These are phyloP conservation scores for Tricholoma terreum DNA, from an alignment of 768 basidiomycete species.

Conservation along the genomic window DNA sequence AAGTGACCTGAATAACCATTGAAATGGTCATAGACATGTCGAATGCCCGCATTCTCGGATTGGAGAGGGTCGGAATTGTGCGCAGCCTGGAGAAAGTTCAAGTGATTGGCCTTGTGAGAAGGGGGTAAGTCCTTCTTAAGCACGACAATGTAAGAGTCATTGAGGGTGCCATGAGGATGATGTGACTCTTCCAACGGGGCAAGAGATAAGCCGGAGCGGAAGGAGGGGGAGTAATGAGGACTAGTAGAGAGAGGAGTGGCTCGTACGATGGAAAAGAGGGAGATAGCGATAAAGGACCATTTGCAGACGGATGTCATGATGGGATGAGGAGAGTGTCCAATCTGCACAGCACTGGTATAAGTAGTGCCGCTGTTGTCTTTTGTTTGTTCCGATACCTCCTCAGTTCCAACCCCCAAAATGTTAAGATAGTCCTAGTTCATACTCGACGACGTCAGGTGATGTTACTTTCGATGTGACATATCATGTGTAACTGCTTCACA, in stretches of 20 bases:
- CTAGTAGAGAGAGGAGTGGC: constrained; percentile 53
- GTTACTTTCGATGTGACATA: too few species aligned
- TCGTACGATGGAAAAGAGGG: constrained; percentile 32
- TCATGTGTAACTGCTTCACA: too few species aligned
- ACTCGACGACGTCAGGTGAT: too few species aligned
- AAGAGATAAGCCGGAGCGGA: constrained; percentile 44
- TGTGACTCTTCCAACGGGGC: constrained; percentile 60
- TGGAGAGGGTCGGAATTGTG: constrained; percentile 51
- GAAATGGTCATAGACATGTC: constrained; percentile 75
- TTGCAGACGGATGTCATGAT: constrained; percentile 43
- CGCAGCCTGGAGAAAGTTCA: constrained; percentile 73
- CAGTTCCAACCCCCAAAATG: background rate
- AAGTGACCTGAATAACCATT: constrained; percentile 84
- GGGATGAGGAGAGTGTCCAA: constrained; percentile 22
- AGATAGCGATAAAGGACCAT: constrained; percentile 42
- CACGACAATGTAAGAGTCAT: constrained; percentile 94
- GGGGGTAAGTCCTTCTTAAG: constrained; percentile 68
- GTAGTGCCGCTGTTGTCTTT: constrained; percentile 22
- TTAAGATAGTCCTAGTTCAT: too few species aligned
- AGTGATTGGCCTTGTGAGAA: constrained; percentile 64
- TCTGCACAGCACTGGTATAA: constrained; percentile 20
- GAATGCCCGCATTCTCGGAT: constrained; percentile 51
- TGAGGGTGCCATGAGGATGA: constrained; percentile 69
- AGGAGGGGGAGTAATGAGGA: constrained; percentile 26
- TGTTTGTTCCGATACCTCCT: constrained; percentile 24